Evolutionary conservation across 306 rosid genomes (phyloP).

Genomic region (Lablab purpureus): DNA sequence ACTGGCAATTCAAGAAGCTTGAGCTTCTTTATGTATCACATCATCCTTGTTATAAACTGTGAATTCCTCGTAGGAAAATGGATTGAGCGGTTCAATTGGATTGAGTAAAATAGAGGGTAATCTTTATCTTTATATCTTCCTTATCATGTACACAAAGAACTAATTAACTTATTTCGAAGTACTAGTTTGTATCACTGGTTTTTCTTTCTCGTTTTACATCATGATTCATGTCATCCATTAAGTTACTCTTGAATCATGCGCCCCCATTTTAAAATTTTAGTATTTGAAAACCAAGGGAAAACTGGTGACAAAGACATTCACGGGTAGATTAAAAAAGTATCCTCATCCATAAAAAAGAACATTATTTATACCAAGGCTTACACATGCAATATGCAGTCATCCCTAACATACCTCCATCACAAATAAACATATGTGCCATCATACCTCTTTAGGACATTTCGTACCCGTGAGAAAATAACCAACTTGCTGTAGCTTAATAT

Average conservation of each 20-base stretch:
- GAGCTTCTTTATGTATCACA: not conserved
- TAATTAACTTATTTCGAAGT: not conserved
- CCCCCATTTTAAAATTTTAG: not conserved
- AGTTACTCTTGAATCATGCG: not conserved
- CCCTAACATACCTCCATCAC: not conserved
- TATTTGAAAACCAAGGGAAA: not conserved
- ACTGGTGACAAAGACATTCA: not conserved
- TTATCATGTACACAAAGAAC: not conserved
- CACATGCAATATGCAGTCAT: slow-evolving; percentile 25
- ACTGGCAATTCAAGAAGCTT: slow-evolving; percentile 20
- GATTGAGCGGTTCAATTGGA: not conserved
- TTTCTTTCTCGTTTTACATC: not conserved
- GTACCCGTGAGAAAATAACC: slow-evolving; percentile 25
- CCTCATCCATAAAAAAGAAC: not conserved
- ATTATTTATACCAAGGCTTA: not conserved
- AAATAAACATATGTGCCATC: not conserved
- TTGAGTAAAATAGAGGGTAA: not conserved
- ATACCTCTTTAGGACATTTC: not conserved
- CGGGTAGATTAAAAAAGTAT: not conserved
- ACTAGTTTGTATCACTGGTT: not conserved
- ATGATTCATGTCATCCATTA: not conserved
- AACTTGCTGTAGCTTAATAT: not conserved
- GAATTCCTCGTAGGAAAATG: not conserved
- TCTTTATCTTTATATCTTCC: not conserved
- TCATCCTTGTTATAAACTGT: not conserved